Evolutionary conservation across 2,329 filamentous ascomycete species (phyloP).

Genomic region (Sclerotinia borealis): DNA sequence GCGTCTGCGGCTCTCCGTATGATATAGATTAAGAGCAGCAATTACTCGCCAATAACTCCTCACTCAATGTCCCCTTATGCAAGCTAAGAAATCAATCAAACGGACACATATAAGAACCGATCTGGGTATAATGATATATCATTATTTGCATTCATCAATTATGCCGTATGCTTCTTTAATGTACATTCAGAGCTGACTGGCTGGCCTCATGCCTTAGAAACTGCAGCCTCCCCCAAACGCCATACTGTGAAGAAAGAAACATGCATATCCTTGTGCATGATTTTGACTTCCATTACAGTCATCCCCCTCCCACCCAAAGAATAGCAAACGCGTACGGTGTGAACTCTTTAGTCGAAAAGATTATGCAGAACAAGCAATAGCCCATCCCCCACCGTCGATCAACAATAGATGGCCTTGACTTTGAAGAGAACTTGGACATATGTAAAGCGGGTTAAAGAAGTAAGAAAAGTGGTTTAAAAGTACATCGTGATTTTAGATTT

Average conservation of each 20-base stretch:
- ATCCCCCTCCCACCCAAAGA: not conserved
- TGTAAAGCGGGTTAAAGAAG: not conserved
- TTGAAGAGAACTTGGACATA: not conserved
- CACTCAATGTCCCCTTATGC: not conserved
- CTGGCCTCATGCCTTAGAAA: not conserved
- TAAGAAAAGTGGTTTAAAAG: not conserved
- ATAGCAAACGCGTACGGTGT: not conserved
- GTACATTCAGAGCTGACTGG: conserved; percentile 5
- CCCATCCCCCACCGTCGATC: not conserved
- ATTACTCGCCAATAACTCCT: not conserved
- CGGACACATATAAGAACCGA: not conserved
- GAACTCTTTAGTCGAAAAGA: not conserved
- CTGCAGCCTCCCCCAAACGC: conserved; percentile 14
- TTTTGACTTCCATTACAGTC: conserved; percentile 12
- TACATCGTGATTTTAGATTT: not conserved
- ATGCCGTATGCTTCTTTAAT: not conserved
- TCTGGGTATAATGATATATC: not conserved
- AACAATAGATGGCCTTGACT: not conserved
- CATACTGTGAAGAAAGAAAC: conserved; percentile 9
- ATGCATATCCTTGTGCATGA: conserved; percentile 11
- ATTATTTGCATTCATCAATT: not conserved
- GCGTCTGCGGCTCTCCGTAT: too few relatives aligned
- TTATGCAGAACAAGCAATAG: not conserved
- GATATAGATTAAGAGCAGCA: not conserved
- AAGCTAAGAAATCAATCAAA: not conserved